A percentile compares a stretch with the other conserved stretches of the same genome.
phyloP scores from a whole-genome alignment of 352 stramenopile species.

The Pythium sukuiense region DNA sequence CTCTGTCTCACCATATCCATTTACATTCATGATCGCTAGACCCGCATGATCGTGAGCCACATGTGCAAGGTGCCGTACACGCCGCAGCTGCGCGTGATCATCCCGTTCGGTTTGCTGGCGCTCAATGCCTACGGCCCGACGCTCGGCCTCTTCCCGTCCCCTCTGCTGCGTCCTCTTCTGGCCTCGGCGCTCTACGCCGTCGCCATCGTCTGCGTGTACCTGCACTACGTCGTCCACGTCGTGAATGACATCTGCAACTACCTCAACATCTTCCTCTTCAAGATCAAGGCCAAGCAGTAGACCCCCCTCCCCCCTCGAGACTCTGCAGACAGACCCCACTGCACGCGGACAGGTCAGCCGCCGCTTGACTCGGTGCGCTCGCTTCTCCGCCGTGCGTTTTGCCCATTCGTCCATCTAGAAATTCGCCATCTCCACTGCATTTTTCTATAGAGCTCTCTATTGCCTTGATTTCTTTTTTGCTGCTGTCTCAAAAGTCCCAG shows the following conservation, averaged over 20 bases:
- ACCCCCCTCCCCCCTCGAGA: background rate
- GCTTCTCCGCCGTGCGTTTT: slow-evolving; percentile 5
- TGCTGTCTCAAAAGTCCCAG: slow-evolving; percentile 62
- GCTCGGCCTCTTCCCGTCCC: slow-evolving; percentile 45
- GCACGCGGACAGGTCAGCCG: slow-evolving; percentile 3
- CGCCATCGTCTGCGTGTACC: slow-evolving; percentile 75
- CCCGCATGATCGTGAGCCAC: slow-evolving; percentile 88
- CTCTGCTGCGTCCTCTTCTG: slow-evolving; percentile 63
- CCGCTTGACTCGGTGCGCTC: background rate
- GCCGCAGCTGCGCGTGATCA: slow-evolving; percentile 76
- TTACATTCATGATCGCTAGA: slow-evolving; percentile 33
- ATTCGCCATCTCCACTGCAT: background rate
- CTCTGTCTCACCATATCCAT: no score
- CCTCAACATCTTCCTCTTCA: slow-evolving; percentile 86
- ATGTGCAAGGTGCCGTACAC: slow-evolving; percentile 90
- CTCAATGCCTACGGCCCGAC: slow-evolving; percentile 68
- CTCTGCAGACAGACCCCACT: background rate
- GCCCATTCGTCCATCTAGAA: background rate
- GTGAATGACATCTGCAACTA: slow-evolving; percentile 87
- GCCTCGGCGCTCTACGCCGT: slow-evolving; percentile 67
- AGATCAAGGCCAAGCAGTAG: slow-evolving; percentile 46
- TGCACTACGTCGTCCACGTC: slow-evolving; percentile 80
- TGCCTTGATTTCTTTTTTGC: background rate
- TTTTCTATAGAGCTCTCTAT: slow-evolving; percentile 19
- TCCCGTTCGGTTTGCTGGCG: slow-evolving; percentile 74